Conservation (phyloP, 805 yeast species). For the Saccharomycopsis amapae region DNA sequence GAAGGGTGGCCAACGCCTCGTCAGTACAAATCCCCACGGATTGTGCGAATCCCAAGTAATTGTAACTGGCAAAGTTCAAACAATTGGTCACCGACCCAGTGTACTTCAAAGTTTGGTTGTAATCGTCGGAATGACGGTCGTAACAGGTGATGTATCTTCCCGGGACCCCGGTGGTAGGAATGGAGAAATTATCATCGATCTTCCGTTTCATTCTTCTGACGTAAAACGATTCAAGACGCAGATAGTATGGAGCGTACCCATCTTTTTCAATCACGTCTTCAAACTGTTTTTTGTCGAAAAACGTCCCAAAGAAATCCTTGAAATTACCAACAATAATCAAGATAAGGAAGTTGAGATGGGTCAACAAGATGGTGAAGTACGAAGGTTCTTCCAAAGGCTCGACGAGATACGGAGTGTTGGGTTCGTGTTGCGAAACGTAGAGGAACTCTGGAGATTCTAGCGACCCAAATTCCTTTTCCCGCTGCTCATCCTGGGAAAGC, state of each 20-base stretch:
- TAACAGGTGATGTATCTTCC: constrained; percentile 83
- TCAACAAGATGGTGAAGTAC: constrained; percentile 65
- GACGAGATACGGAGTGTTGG: constrained; percentile 35
- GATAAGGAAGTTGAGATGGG: constrained; percentile 79
- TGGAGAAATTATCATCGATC: constrained; percentile 89
- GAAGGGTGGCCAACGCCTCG: constrained; percentile 53
- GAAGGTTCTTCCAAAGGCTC: constrained; percentile 69
- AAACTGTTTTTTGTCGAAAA: constrained; percentile 59
- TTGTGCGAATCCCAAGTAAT: constrained; percentile 95
- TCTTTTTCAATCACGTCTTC: constrained; percentile 63
- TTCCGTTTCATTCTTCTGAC: constrained; percentile 86
- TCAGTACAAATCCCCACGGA: constrained; percentile 88
- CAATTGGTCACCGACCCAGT: constrained; percentile 73
- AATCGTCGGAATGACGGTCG: constrained; percentile 65
- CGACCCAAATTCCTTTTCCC: constrained; percentile 45
- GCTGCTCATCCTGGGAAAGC: constrained; percentile 30
- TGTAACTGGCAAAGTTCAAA: constrained; percentile 82
- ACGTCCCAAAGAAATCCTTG: constrained; percentile 79
- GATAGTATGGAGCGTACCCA: constrained; percentile 94
- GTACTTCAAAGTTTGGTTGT: constrained; percentile 58
- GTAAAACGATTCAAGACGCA: constrained; percentile 89
- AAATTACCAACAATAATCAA: constrained; percentile 85
- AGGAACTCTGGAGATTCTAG: constrained; percentile 40
- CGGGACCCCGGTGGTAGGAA: constrained; percentile 97
- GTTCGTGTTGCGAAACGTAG: constrained; percentile 40